A percentile compares a stretch with the other conserved stretches of the same genome.
Evolutionary conservation across 2,329 filamentous ascomycete species (phyloP).

Genomic region (Neopestalotiopsis sp.): DNA sequence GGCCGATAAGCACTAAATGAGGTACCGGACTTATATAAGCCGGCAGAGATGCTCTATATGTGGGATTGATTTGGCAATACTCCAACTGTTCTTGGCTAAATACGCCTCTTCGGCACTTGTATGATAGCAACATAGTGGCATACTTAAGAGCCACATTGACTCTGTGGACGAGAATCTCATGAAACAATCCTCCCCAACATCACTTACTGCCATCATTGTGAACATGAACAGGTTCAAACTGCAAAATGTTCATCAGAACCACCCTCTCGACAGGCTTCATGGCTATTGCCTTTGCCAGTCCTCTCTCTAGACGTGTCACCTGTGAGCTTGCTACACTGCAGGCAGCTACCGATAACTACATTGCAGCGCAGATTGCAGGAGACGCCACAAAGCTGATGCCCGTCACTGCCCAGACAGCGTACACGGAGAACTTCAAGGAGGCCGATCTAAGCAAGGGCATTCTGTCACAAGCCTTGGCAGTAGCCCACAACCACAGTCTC

Average conservation of each 20-base stretch:
- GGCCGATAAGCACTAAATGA: not conserved
- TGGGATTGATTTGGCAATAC: not conserved
- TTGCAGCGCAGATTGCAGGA: conserved; percentile 29
- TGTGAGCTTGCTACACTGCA: conserved; percentile 29
- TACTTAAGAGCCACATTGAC: not conserved
- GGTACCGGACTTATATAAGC: not conserved
- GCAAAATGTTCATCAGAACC: not conserved
- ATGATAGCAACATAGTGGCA: not conserved
- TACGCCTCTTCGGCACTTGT: not conserved
- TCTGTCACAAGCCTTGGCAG: conserved; percentile 34
- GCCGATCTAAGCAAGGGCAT: conserved; percentile 28
- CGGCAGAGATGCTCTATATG: not conserved
- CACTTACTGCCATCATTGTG: not conserved
- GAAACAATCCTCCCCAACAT: not conserved
- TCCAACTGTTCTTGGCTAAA: not conserved
- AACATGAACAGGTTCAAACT: not conserved
- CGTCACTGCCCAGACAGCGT: conserved; percentile 27
- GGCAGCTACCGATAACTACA: conserved; percentile 29
- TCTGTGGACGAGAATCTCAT: not conserved
- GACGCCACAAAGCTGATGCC: conserved; percentile 22
- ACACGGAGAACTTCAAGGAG: conserved; percentile 38
- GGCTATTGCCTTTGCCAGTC: not conserved
- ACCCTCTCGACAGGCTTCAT: not conserved
- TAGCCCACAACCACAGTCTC: conserved; percentile 39
- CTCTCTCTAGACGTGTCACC: conserved; percentile 16